These are phyloP conservation scores for Fusarium temperatum DNA, from an alignment of 2,329 filamentous ascomycete genomes.

Conservation along the genomic window DNA sequence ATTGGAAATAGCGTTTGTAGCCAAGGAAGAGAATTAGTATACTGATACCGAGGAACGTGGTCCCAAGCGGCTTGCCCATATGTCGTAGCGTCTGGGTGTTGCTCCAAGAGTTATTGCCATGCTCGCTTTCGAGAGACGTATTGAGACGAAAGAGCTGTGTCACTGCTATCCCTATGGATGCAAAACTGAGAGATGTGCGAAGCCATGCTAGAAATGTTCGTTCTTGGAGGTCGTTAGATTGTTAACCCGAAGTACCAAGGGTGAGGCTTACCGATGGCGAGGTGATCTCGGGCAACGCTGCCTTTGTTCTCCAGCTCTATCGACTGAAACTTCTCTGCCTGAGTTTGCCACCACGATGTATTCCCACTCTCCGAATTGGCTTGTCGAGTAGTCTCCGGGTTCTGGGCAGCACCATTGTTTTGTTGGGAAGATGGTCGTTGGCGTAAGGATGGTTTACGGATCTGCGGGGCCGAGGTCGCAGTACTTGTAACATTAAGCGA, in stretches of 20 bases:
- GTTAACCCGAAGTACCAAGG: not conserved
- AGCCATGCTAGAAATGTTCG: constrained; percentile 88
- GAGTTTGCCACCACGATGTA: constrained; percentile 60
- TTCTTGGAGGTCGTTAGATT: constrained; percentile 59
- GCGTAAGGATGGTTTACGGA: constrained; percentile 21
- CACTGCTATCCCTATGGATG: constrained; percentile 82
- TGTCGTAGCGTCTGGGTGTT: constrained; percentile 61
- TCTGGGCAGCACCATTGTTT: constrained; percentile 1
- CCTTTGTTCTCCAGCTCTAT: constrained; percentile 88
- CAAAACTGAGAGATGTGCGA: constrained; percentile 82
- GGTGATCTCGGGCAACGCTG: constrained; percentile 82
- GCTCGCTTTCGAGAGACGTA: constrained; percentile 61
- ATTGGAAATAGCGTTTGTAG: constrained; percentile 80
- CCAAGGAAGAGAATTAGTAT: constrained; percentile 80
- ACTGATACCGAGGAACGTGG: constrained; percentile 79
- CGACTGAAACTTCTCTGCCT: constrained; percentile 61
- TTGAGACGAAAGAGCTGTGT: constrained; percentile 88
- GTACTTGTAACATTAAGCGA: constrained; percentile 44
- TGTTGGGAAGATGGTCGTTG: constrained; percentile 15
- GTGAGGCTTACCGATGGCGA: constrained; percentile 71
- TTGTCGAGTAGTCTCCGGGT: constrained; percentile 23
- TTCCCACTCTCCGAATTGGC: constrained; percentile 33
- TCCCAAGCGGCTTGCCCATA: constrained; percentile 73
- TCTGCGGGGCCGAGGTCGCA: constrained; percentile 18
- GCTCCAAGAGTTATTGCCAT: constrained; percentile 40